Evolutionary conservation across 2,329 filamentous ascomycete genomes (phyloP), one percentile per base, ranked within the genome.

Genomic region (Aspergillus sojae): DNA sequence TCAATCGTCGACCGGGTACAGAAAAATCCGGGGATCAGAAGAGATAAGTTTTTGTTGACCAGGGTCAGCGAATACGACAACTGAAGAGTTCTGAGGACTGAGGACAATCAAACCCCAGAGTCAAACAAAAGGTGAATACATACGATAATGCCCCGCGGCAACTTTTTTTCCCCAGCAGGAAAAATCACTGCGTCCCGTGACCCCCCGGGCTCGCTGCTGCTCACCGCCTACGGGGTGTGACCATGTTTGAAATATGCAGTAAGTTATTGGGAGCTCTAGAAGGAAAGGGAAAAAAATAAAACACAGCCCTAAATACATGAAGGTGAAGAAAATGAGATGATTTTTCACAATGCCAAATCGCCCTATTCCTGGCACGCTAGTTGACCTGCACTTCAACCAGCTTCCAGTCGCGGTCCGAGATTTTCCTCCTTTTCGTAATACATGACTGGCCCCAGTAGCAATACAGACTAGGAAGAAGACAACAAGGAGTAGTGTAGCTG

Each of bases 341-440:
- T 41, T 39, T 36, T 55, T 55, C 11, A 55, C 32, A 55, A 23
- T 26, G 21, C 52, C n/a, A 55, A 60, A 41, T 32, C 50, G 60
- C 52, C 36, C 57, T 53, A 57, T 57, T 57, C 57, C 48, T 34
- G 21, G 32, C 7, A 19, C 57, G 48, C 56, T 60, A 67, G 72
- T 67, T 76, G 77, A 78, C 77, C 78, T 80, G 78, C 78, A 80
- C 78, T 78, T 77, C 78, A 76, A 72, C 73, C 66, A 58, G 60
- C 59, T 39, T 16, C 52, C 52, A 45, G 43, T 36, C 34, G 52
- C 32, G 30, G 34, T 54, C 52, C 2, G 21, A 55, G 52, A 36
- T 6, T 26, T 21, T 26, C 52, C 52, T 55, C 34, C 52, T 6
- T 39, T 55, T 55, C 34, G 32, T 39, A 55, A 32, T 39, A 55